These are phyloP conservation scores for Neotropicomus parvogracilis DNA, from an alignment of 1,284 basidiomycete genomes.

Conservation along the genomic window DNA sequence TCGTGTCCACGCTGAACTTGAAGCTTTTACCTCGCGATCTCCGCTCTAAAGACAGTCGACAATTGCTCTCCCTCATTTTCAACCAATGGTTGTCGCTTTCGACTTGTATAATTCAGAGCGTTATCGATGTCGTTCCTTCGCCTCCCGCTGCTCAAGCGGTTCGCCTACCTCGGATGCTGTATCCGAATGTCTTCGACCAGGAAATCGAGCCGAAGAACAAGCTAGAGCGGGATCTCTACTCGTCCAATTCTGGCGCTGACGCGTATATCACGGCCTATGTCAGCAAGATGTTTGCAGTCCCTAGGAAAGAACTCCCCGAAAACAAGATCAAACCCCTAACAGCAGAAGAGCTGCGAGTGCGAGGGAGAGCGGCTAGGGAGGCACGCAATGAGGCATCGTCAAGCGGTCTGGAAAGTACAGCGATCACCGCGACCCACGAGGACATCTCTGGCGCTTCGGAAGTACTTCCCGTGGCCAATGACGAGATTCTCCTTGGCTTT, in stretches of 20 bases:
- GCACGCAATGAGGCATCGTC: constrained; percentile 37
- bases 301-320: constrained; percentile 78
- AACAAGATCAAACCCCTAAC: constrained; percentile 75
- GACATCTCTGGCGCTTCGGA: constrained; percentile 16
- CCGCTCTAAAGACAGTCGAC: constrained; percentile 85
- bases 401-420: constrained; percentile 26
- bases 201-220: constrained; percentile 66
- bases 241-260: constrained; percentile 58
- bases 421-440: constrained; percentile 20
- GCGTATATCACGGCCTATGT: constrained; percentile 83
- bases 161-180: constrained; percentile 90
- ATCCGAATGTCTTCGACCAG: constrained; percentile 69
- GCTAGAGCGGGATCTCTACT: constrained; percentile 80
- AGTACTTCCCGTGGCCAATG: constrained; percentile 28
- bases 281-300: constrained; percentile 98
- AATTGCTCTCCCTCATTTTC: constrained; percentile 84
- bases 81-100: constrained; percentile 97
- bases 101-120: constrained; percentile 87
- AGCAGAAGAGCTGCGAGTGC: constrained; percentile 82
- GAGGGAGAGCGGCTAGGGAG: constrained; percentile 64
- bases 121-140: constrained; percentile 89
- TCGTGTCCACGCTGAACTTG: constrained; percentile 79
- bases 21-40: constrained; percentile 89
- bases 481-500: constrained; percentile 84
- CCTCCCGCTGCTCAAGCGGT: constrained; percentile 80